phyloP scores from a whole-genome alignment of 73 alveolate species.

The Tetrahymena elliotti region DNA sequence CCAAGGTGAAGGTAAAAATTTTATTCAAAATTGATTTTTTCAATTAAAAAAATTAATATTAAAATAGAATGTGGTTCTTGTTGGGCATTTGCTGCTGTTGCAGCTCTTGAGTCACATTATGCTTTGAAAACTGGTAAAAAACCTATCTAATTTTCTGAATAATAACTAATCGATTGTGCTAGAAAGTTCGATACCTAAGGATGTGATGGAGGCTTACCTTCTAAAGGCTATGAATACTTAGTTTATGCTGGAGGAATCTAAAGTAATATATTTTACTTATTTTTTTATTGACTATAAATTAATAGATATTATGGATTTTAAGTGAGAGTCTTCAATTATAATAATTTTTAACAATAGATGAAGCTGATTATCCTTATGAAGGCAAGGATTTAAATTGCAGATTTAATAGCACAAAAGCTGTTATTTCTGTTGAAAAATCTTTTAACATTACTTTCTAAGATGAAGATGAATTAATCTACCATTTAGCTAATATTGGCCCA shows the following conservation, averaged over 20 bases:
- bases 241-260: background rate
- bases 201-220: slow-evolving; percentile 72
- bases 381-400: background rate
- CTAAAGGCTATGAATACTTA: slow-evolving; percentile 49
- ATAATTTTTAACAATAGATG: background rate
- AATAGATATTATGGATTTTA: no score
- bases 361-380: background rate
- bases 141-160: slow-evolving; percentile 50
- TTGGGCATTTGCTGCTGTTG: slow-evolving; percentile 79
- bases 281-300: background rate
- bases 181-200: slow-evolving; percentile 17
- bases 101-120: slow-evolving; percentile 78
- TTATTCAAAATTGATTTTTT: no score
- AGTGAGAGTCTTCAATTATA: no score
- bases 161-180: slow-evolving; percentile 77
- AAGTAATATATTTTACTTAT: background rate
- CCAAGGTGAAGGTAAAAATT: slow-evolving; percentile 8
- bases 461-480: background rate
- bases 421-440: background rate
- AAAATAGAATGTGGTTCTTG: slow-evolving; percentile 66
- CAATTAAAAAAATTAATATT: no score
- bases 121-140: slow-evolving; percentile 35
- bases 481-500: slow-evolving; percentile 10
- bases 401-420: background rate
- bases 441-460: background rate